Evolutionary conservation across 169 alveolate species (phyloP), one percentile per base, ranked within the genome.

Genomic region (Plasmodium inui): DNA sequence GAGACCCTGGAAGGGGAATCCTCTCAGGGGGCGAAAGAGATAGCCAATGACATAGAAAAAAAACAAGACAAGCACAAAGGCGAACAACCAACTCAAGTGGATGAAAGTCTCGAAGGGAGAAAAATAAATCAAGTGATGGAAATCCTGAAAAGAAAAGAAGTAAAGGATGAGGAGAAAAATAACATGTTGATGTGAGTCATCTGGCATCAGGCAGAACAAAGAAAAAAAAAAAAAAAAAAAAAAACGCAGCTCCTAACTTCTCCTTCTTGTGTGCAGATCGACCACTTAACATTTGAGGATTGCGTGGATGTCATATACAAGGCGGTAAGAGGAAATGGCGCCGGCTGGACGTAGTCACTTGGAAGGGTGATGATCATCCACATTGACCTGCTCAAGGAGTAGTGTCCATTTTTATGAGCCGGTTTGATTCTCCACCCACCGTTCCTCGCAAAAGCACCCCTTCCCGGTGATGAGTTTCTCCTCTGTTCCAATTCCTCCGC

Each of bases 281-380:
- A 86, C 39, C 74, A 10, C 3, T 9, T 86, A 41, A 50, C 26
- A 4, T 74, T 74, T 34, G 84, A 86, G 82, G 85, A 86, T 2
- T 86, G 93, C 46, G 34, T 86, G 37, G 93, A 86, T 74, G 81
- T 86, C 70, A 86, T 86, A 37, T 86, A 86, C 93, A 86, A 86
- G 50, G 78, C 71, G 93, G 93, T 86, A 86, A 86, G 41, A 72
- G n/a, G n/a, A 28, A 44, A 41, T 14, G 57, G 14, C 10, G 26
- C 9, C 8, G 26, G 17, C 17, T 39, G 28, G 14, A 14, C 50
- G 37, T 39, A 79, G 57, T 12, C 55, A 12, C 72, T 4, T 30
- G 34, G 39, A 41, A n/a, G 70, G 70, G 44, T 41, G 6, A 7
- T 41, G 6, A 7, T 4, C 55, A 46, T 50, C 30, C n/a, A 19